Evolutionary conservation across 1,139 yeast species (phyloP).

Genomic region (Taiozyma onychis): DNA sequence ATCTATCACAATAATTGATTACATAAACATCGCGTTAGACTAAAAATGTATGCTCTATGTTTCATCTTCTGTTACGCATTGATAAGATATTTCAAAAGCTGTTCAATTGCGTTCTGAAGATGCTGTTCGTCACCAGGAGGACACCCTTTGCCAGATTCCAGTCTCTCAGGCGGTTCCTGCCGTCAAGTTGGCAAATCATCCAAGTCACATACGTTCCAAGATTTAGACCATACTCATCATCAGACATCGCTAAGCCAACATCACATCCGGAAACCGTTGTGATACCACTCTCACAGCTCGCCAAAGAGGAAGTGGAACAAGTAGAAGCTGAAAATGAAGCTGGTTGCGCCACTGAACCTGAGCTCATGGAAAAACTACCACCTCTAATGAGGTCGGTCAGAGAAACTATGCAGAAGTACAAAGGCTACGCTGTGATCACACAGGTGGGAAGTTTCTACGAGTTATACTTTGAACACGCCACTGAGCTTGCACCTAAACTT

Average conservation of each 20-base stretch:
- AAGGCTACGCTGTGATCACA: slow-evolving; percentile 71
- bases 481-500: slow-evolving; percentile 58
- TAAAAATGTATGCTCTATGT: neutral
- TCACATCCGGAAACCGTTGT: neutral
- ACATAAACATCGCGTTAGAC: neutral
- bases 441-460: slow-evolving; percentile 93
- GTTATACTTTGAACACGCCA: slow-evolving; percentile 83
- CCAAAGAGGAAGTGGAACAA: neutral
- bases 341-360: neutral
- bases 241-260: neutral
- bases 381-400: slow-evolving; percentile 26
- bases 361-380: slow-evolving; percentile 10
- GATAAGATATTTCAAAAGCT: neutral
- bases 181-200: neutral
- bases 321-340: slow-evolving; percentile 1
- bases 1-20: neutral
- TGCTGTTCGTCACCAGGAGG: neutral
- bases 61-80: neutral
- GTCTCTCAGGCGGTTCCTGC: neutral
- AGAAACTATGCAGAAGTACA: slow-evolving; percentile 43
- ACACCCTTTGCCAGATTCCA: neutral
- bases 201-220: neutral
- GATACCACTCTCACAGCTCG: neutral
- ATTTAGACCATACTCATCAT: neutral
- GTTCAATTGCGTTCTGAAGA: neutral